A percentile compares a stretch with the other conserved stretches of the same genome.
These are phyloP conservation scores for Epithemia pelagica DNA, from an alignment of 108 stramenopile species.

Conservation along the genomic window DNA sequence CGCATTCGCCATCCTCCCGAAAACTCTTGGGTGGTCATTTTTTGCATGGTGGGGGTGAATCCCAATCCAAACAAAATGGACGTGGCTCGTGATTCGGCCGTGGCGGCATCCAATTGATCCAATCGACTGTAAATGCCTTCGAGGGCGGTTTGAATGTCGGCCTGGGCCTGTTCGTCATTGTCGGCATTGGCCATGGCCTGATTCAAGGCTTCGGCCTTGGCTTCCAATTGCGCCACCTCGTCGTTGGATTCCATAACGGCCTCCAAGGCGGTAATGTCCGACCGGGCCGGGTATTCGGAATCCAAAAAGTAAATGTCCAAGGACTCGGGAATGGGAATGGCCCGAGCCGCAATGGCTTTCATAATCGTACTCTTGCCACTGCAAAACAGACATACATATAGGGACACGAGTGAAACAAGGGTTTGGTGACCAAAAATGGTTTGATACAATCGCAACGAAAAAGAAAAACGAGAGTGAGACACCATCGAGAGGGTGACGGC, in stretches of 20 bases:
- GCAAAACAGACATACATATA: neutral
- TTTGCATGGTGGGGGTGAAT: slow-evolving; percentile 90
- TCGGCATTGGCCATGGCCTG: slow-evolving; percentile 81
- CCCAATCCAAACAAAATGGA: slow-evolving; percentile 94
- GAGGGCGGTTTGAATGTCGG: slow-evolving; percentile 61
- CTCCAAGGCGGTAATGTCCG: slow-evolving; percentile 92
- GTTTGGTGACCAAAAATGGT: too few relatives aligned
- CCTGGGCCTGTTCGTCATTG: slow-evolving; percentile 70
- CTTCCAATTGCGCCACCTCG: slow-evolving; percentile 81
- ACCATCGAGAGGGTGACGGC: too few relatives aligned
- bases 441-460: too few relatives aligned
- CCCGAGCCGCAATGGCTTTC: slow-evolving; percentile 93
- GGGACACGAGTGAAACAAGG: neutral
- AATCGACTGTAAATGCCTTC: slow-evolving; percentile 90
- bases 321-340: slow-evolving; percentile 93
- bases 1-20: slow-evolving; percentile 99
- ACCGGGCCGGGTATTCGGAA: slow-evolving; percentile 89
- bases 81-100: slow-evolving; percentile 96
- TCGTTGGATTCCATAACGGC: slow-evolving; percentile 94
- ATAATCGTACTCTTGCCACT: slow-evolving; percentile 88
- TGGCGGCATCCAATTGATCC: slow-evolving; percentile 92
- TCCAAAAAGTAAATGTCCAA: slow-evolving; percentile 96
- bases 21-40: slow-evolving; percentile 92
- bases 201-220: slow-evolving; percentile 85
- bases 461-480: too few relatives aligned